Evolutionary conservation across 108 stramenopile genomes (phyloP).

Genomic region (Skeletonema tropicum): DNA sequence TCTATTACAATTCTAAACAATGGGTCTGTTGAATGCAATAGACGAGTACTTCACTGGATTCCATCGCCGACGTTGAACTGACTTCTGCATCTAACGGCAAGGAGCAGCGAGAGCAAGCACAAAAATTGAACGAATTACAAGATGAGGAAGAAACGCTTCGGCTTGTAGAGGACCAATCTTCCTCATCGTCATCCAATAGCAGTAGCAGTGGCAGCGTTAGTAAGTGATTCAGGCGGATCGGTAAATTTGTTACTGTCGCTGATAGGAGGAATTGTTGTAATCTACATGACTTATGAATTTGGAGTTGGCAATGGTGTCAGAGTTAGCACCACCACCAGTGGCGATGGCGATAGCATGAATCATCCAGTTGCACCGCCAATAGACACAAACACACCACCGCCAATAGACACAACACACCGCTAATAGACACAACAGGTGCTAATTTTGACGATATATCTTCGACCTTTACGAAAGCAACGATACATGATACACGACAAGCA

Average conservation of each 20-base stretch:
- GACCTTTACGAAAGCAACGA: constrained; percentile 12
- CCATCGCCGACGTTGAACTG: constrained; percentile 2
- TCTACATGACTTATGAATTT: background rate
- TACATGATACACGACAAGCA: constrained; percentile 22
- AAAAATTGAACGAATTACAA: background rate
- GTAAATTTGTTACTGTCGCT: background rate
- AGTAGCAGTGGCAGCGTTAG: background rate
- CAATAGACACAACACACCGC: background rate
- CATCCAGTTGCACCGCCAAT: background rate
- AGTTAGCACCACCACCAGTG: background rate
- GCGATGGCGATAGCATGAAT: background rate
- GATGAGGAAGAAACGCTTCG: constrained; percentile 10
- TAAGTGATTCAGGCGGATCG: background rate
- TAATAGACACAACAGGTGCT: too few species aligned
- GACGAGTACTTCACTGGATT: background rate
- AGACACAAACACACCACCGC: background rate
- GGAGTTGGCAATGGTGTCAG: background rate
- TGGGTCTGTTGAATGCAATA: constrained; percentile 1
- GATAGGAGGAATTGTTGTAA: background rate
- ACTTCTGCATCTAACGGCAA: background rate
- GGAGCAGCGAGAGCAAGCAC: constrained; percentile 4
- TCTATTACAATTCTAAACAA: background rate
- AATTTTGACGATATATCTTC: background rate
- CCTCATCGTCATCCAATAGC: background rate
- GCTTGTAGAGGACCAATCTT: background rate